A percentile compares a stretch with the other conserved stretches of the same genome.
Conservation (phyloP, 2,329 filamentous ascomycete species). For the Rhytidhysteron rufulum region DNA sequence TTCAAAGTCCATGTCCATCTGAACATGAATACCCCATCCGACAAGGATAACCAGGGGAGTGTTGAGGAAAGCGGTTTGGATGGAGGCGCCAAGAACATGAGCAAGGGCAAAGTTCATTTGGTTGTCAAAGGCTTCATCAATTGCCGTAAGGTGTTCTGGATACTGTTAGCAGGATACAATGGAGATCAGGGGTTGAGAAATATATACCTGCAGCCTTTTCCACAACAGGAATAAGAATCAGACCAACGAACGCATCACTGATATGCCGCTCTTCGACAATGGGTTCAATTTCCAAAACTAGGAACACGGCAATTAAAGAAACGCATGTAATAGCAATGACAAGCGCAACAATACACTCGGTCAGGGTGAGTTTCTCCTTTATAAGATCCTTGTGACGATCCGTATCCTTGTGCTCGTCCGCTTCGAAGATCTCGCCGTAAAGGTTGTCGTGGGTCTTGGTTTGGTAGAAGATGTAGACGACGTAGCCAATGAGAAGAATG, state of each 20-base stretch:
- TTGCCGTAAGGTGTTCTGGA: slow-evolving; percentile 72
- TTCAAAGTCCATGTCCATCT: slow-evolving; percentile 80
- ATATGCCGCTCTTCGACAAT: slow-evolving; percentile 52
- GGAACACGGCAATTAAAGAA: slow-evolving; percentile 66
- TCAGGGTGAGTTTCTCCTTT: slow-evolving; percentile 69
- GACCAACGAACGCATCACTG: slow-evolving; percentile 55
- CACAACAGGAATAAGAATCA: slow-evolving; percentile 77
- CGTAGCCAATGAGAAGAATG: slow-evolving; percentile 66
- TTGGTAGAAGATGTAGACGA: slow-evolving; percentile 63
- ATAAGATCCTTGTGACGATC: slow-evolving; percentile 58
- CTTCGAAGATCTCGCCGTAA: slow-evolving; percentile 69
- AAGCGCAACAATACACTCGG: slow-evolving; percentile 67
- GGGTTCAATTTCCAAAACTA: slow-evolving; percentile 68
- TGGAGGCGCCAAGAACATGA: slow-evolving; percentile 80
- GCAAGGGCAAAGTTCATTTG: slow-evolving; percentile 82
- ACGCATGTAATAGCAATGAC: slow-evolving; percentile 64
- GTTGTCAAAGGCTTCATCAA: slow-evolving; percentile 81
- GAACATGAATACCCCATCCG: slow-evolving; percentile 69
- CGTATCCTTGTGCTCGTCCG: slow-evolving; percentile 64
- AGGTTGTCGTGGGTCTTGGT: slow-evolving; percentile 73
- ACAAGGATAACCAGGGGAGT: slow-evolving; percentile 79
- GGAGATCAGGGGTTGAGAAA: not conserved
- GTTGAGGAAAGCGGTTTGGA: slow-evolving; percentile 87
- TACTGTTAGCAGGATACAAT: not conserved
- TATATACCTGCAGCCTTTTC: slow-evolving; percentile 66